Evolutionary conservation across 805 yeast species (phyloP), one percentile per base, ranked within the genome.

Genomic region (Jamesozyma spencerorum): DNA sequence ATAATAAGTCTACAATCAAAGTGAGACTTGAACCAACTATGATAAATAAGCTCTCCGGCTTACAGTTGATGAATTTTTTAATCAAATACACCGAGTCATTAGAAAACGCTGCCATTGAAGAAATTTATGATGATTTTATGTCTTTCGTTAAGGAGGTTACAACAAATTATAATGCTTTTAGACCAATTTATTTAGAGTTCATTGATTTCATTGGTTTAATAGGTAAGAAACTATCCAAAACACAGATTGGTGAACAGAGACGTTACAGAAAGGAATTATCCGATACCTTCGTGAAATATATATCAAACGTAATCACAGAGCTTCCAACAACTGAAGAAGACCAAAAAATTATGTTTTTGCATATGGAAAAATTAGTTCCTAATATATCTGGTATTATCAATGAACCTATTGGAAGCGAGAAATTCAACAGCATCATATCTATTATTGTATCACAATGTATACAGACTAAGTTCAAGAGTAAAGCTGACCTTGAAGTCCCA

Each of bases 41-140:
- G 49, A 66, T 68, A 19, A 67, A 72, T 13, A 65, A 66, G 8
- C 55, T 81, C 2, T 53, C 68, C 5, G 77, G 70, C 7, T 58
- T 54, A 29, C 67, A 64, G 7, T 50, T 81, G 11, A 64, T 77
- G 2, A 49, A 52, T 1, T 83, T 84, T 53, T 58, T 87, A 43
- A 68, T 77, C 6, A 65, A 63, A 0, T 92, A 90, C 56, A 63
- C 81, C 18, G 63, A 63, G 4, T 71, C 87, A 0, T 63, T 88
- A 31, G 94, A 84, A 47, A 72, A 71, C 45, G 94, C 86, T 50
- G 77, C 85, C 0, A 65, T 86, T 37, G 87, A 82, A 44, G 97
- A 90, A 43, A 71, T 87, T 15, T 90, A 87, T 79, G 58, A 59
- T 8, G 73, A 71, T 18, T 64, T 80, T 27, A 63, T 75, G 19